phyloP scores from a whole-genome alignment of 2,329 filamentous ascomycete species.

The Cercospora sp. region DNA sequence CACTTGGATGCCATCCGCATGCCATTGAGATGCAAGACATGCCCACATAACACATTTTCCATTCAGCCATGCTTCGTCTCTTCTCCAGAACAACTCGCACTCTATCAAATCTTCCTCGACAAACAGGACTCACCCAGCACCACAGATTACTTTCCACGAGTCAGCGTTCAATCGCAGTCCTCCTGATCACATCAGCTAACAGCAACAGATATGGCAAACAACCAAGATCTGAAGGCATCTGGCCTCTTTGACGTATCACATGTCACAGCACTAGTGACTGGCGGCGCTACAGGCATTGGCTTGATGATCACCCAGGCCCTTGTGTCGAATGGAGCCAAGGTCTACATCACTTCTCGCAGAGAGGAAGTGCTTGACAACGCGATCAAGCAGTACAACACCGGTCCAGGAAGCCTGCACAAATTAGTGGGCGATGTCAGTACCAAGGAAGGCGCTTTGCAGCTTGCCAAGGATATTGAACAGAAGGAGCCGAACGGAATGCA shows the following conservation, averaged over 20 bases:
- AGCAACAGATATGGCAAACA: slow-evolving; percentile 37
- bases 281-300: slow-evolving; percentile 46
- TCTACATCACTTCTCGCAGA: slow-evolving; percentile 51
- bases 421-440: slow-evolving; percentile 51
- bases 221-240: slow-evolving; percentile 44
- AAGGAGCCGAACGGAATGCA: slow-evolving; percentile 56
- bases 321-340: slow-evolving; percentile 43
- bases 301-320: slow-evolving; percentile 42
- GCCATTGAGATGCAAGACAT: neutral
- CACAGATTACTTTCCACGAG: neutral
- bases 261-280: slow-evolving; percentile 49
- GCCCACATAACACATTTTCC: neutral
- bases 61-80: slow-evolving; percentile 28
- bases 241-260: slow-evolving; percentile 49
- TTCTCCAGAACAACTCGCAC: neutral
- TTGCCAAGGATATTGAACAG: slow-evolving; percentile 44
- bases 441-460: slow-evolving; percentile 50
- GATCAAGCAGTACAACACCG: slow-evolving; percentile 48
- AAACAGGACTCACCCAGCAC: neutral
- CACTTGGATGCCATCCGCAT: neutral
- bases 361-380: slow-evolving; percentile 48
- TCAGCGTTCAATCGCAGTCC: neutral
- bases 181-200: neutral
- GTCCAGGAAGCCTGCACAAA: slow-evolving; percentile 44
- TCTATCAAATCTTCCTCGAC: neutral